phyloP scores from a whole-genome alignment of 306 rosid species.

The Aeschynomene evenia region DNA sequence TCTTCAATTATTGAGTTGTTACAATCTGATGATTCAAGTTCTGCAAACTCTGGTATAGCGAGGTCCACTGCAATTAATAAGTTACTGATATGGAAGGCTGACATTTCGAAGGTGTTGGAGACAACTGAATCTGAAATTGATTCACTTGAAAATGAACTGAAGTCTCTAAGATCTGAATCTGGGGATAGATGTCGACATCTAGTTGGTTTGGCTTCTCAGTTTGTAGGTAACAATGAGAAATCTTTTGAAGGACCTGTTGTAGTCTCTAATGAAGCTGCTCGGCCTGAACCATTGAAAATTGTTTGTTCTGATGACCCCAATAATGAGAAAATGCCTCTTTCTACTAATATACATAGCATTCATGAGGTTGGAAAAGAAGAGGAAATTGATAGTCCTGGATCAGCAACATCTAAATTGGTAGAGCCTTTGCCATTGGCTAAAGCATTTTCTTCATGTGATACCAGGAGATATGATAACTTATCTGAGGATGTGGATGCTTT shows the following conservation, averaged over 20 bases:
- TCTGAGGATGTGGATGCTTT: slow-evolving; percentile 38
- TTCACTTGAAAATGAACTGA: slow-evolving; percentile 78
- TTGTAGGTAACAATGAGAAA: slow-evolving; percentile 35
- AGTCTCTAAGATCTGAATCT: slow-evolving; percentile 52
- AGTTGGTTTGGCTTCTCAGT: slow-evolving; percentile 52
- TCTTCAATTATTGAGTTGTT: slow-evolving; percentile 60
- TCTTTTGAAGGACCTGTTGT: slow-evolving; percentile 41
- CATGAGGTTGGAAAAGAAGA: slow-evolving; percentile 52
- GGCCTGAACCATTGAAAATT: slow-evolving; percentile 52
- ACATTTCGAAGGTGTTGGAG: slow-evolving; percentile 84
- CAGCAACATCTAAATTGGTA: slow-evolving; percentile 78
- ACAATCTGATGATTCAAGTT: slow-evolving; percentile 61
- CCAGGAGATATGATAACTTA: slow-evolving; percentile 27
- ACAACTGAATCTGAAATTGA: slow-evolving; percentile 89
- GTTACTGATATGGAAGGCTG: slow-evolving; percentile 78
- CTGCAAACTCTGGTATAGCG: slow-evolving; percentile 49
- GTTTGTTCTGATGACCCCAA: slow-evolving; percentile 44
- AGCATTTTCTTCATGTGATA: slow-evolving; percentile 40
- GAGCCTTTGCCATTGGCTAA: slow-evolving; percentile 55
- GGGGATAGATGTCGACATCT: slow-evolving; percentile 40
- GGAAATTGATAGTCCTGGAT: slow-evolving; percentile 90
- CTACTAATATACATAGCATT: slow-evolving; percentile 39
- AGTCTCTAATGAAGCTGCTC: slow-evolving; percentile 37
- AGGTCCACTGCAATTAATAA: slow-evolving; percentile 67
- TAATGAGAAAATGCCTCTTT: slow-evolving; percentile 45